Base-by-base conservation (phyloP, 495 filamentous ascomycete species). In the Sordaria brevicollis region DNA sequence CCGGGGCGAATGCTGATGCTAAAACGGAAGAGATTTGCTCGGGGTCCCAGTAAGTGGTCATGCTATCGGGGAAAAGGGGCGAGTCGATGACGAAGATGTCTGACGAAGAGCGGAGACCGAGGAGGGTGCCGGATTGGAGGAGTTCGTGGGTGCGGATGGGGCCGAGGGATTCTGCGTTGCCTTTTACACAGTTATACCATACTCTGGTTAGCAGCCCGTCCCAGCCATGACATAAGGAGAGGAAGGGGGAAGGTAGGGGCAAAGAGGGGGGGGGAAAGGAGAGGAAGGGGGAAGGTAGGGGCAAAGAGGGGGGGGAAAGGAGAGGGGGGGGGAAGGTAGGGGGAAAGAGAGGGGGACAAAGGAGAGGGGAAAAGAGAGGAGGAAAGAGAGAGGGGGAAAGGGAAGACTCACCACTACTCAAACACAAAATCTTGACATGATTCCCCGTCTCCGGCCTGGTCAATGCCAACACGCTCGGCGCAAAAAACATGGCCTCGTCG, bases 401-500 rank as follows among this genome's bases (percentile, higher is more conserved):
- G 66, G 33, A n/a, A 36, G 15, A 75, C 84, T 35, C 84, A 89
- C 91, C 92, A 72, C 87, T 93, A 78, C 92, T 94, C 67, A 99
- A 82, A 80, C 95, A 99, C 36, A 99, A 84, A 72, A 99, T 95
- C 80, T 94, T 93, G 72, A 99, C 83, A 75, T 93, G 92, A 76
- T 99, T 99, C 1, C 92, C 90, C 25, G 90, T 80, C 69, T 88
- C 86, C 11, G 76, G 90, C 25, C 86, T 85, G 17, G 93, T 93
- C 34, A 99, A 85, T 5, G 90, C 88, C 67, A 96, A 83, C 3
- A 99, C 85, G 0, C 93, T 91, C 0, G 95, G 95, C 70, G 94
- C 88, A 81, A 99, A 99, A 84, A 99, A 99, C 95, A 99, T 99
- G 74, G 95, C 96, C 83, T 99, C 95, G 72, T 99, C 95, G 79